Percentiles rank a stretch among this genome's conserved stretches.
phyloP scores from a whole-genome alignment of 176 grass and related monocot species.

The Poa annua region DNA sequence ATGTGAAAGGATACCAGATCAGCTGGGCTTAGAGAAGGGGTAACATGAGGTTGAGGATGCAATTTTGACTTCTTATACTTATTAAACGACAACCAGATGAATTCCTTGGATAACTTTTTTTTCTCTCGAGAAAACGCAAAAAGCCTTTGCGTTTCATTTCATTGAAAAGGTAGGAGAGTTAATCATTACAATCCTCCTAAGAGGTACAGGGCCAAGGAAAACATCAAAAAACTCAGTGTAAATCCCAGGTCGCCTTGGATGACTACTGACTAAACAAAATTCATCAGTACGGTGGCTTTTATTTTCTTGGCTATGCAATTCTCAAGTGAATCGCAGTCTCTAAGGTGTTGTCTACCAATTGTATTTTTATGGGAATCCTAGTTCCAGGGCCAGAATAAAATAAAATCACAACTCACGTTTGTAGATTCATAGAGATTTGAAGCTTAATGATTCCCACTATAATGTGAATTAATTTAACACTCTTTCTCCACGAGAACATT shows the following conservation, averaged over 20 bases:
- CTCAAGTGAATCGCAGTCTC: not conserved
- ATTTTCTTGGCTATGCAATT: not conserved
- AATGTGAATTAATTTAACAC: not conserved
- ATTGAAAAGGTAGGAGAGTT: too few relatives aligned
- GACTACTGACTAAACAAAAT: not conserved
- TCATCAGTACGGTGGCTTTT: not conserved
- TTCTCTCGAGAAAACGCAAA: too few relatives aligned
- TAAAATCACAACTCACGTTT: not conserved
- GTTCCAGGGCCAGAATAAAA: not conserved
- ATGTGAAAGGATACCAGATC: not conserved
- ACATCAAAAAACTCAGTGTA: too few relatives aligned
- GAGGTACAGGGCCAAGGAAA: too few relatives aligned
- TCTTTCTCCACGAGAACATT: slow-evolving; percentile 6
- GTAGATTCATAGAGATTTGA: not conserved
- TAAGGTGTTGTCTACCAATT: not conserved
- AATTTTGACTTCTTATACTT: not conserved
- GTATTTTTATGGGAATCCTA: not conserved
- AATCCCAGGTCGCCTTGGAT: not conserved
- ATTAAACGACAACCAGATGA: not conserved
- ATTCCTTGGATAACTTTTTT: not conserved
- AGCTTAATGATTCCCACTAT: not conserved
- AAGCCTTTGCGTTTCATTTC: too few relatives aligned
- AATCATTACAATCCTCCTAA: too few relatives aligned
- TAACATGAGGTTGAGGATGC: not conserved
- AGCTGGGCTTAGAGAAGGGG: not conserved